Conservation (phyloP, 192 early-diverging fungal species). For the Allomyces macrogynus region DNA sequence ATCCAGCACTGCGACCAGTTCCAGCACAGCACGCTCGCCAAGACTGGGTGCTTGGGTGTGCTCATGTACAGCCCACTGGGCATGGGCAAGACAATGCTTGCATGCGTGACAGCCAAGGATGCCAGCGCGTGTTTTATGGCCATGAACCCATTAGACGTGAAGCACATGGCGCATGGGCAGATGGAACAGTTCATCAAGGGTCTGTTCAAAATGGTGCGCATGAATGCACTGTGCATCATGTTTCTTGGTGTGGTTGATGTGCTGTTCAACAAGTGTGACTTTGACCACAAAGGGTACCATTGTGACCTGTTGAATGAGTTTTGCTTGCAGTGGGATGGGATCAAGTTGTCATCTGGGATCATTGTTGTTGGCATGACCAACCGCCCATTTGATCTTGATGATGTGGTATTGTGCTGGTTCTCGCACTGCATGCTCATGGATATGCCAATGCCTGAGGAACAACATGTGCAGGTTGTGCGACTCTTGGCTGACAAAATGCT, state of each 20-base stretch:
- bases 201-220: constrained; percentile 76
- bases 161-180: constrained; percentile 83
- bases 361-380: constrained; percentile 87
- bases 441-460: constrained; percentile 56
- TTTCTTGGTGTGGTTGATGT: constrained; percentile 93
- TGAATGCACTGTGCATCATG: constrained; percentile 83
- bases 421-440: constrained; percentile 80
- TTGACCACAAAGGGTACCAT: constrained; percentile 34
- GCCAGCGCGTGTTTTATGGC: constrained; percentile 58
- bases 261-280: constrained; percentile 51
- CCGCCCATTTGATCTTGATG: constrained; percentile 88
- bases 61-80: constrained; percentile 73
- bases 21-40: background rate
- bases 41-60: constrained; percentile 27
- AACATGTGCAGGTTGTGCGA: constrained; percentile 47
- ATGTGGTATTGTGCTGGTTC: constrained; percentile 79
- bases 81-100: constrained; percentile 70
- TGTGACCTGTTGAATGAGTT: constrained; percentile 82
- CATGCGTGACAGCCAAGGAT: constrained; percentile 65
- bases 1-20: background rate
- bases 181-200: constrained; percentile 91
- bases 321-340: constrained; percentile 93
- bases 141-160: constrained; percentile 53
- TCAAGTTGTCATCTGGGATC: constrained; percentile 44
- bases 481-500: constrained; percentile 62